A percentile compares a stretch with the other conserved stretches of the same genome.
These are phyloP conservation scores for Monilinia fructicola DNA, from an alignment of 2,329 filamentous ascomycete species.

Conservation along the genomic window DNA sequence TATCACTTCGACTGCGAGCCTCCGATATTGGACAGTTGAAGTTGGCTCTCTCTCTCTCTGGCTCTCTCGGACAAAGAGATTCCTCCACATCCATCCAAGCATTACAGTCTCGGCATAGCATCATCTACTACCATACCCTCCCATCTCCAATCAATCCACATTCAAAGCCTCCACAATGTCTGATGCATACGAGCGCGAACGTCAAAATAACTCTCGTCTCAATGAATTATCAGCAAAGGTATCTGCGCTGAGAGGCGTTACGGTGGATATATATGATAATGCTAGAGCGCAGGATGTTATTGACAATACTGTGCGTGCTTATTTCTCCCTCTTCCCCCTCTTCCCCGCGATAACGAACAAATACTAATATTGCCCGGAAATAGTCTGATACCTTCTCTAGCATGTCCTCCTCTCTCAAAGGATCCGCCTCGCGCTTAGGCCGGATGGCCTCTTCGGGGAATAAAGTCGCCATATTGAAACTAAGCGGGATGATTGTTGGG, in stretches of 20 bases:
- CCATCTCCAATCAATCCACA: background rate
- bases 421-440: constrained; percentile 76
- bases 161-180: constrained; percentile 53
- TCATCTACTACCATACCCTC: background rate
- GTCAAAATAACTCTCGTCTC: constrained; percentile 93
- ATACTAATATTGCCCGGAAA: background rate
- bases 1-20: background rate
- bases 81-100: background rate
- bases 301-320: constrained; percentile 70
- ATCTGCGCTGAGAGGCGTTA: constrained; percentile 86
- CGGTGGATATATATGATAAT: constrained; percentile 96
- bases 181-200: constrained; percentile 75
- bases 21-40: background rate
- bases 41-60: background rate
- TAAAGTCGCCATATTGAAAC: constrained; percentile 85
- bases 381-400: constrained; percentile 88
- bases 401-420: constrained; percentile 79
- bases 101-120: constrained; percentile 5
- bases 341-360: background rate
- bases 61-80: constrained; percentile 12
- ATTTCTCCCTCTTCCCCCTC: background rate
- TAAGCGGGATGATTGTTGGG: constrained; percentile 78
- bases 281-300: constrained; percentile 85
- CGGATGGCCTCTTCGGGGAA: constrained; percentile 91
- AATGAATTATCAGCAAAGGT: constrained; percentile 90